phyloP scores from a whole-genome alignment of 139 green algal species.

The Coccomyxa sp. region DNA sequence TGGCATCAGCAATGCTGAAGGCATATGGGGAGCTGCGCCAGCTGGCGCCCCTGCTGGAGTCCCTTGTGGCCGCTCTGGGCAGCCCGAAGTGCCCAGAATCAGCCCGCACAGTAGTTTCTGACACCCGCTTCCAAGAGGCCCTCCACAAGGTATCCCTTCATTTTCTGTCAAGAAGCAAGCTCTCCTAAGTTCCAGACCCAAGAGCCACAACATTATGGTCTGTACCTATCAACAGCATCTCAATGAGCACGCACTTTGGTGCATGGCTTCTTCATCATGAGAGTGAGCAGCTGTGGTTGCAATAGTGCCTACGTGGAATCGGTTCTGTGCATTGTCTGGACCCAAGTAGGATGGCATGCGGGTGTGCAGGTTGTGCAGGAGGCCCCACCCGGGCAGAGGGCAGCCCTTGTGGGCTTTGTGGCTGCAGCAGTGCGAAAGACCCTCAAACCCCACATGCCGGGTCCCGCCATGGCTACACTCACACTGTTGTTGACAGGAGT shows the following conservation, averaged over 20 bases:
- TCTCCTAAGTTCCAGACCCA: too few species aligned
- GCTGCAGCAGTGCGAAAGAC: not conserved
- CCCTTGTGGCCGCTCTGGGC: constrained; percentile 12
- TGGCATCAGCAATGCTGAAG: constrained; percentile 12
- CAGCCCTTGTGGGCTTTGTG: not conserved
- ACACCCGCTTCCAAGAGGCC: not conserved
- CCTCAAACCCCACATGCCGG: too few species aligned
- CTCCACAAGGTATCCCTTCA: constrained; percentile 1
- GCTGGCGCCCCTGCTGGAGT: constrained; percentile 27
- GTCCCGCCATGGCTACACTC: too few species aligned
- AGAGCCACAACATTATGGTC: too few species aligned
- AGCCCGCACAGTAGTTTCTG: not conserved
- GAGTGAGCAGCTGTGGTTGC: not conserved
- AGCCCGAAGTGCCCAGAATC: not conserved
- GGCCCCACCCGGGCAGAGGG: not conserved
- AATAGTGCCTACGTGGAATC: too few species aligned
- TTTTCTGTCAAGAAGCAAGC: too few species aligned
- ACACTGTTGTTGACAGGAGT: too few species aligned
- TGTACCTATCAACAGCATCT: too few species aligned
- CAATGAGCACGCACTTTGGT: too few species aligned
- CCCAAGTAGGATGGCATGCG: too few species aligned
- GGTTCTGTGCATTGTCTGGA: too few species aligned
- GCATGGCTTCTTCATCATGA: not conserved
- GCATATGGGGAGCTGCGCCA: constrained; percentile 34
- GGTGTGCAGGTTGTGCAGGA: not conserved